Evolutionary conservation across 257 asterid species (phyloP), one percentile per base, ranked within the genome.

Genomic region (Solanum habrochaites): DNA sequence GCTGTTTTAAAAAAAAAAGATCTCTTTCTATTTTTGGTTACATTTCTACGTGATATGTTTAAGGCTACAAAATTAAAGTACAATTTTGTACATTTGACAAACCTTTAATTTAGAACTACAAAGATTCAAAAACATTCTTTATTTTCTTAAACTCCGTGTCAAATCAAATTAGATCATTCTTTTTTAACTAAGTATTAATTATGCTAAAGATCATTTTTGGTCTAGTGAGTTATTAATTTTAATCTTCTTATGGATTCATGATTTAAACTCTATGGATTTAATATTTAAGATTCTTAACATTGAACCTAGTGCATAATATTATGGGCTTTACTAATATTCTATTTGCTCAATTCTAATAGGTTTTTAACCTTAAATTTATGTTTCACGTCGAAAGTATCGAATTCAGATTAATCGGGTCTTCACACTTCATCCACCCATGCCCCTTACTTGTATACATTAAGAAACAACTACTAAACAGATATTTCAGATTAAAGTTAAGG

Each of bases 361-460:
- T 56, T 56, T 56, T 56, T 56, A 8, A 1, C 18, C 1, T 32
- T 32, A 71, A 8, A 32, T 71, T 71, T 32, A 3, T 71, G 15
- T 18, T 71, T 8, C 27, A 8, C 0, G 0, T 69, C 6, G 2
- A 14, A 69, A 1, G 0, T 69, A 29, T 0, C 9, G 4, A 29
- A 0, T 69, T 31, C 1, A 37, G 7, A 37, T 37, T 37, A 6
- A 37, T 37, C 7, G 39, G 0, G 1, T 37, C 39, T 5, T 37
- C 39, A 37, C 39, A 37, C 39, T 37, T 37, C 7, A 37, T 37
- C 39, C 39, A 37, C 2, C 7, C 39, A 37, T 37, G 39, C 39
- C 39, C 39, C 39, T 37, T 37, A 37, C 39, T 37, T 37, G 39
- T 37, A 32, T 9, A 32, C 3, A 14, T 32, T 32, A 32, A 71